phyloP scores from a whole-genome alignment of 768 basidiomycete species.

The Tylopilus vinaceipallidus region DNA sequence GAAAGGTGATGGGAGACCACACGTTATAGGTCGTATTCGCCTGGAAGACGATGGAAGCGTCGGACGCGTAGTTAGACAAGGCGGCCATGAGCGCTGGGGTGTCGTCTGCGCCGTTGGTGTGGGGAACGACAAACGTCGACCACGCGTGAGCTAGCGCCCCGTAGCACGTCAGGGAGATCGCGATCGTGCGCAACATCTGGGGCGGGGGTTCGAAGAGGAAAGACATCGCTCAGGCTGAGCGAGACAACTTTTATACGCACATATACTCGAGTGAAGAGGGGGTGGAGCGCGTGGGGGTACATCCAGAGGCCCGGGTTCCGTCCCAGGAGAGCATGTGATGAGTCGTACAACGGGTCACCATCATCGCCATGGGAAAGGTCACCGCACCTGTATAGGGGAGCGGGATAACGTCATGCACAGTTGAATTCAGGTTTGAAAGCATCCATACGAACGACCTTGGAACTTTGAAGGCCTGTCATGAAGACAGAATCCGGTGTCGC shows the following conservation, averaged over 20 bases:
- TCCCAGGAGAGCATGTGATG: neutral
- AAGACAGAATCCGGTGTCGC: no score
- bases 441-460: no score
- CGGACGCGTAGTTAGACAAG: slow-evolving; percentile 36
- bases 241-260: neutral
- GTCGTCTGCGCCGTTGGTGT: slow-evolving; percentile 48
- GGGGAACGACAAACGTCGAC: slow-evolving; percentile 52
- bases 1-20: slow-evolving; percentile 57
- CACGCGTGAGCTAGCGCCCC: slow-evolving; percentile 35
- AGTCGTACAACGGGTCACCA: neutral
- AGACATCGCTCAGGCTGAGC: no score
- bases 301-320: neutral
- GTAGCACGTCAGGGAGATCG: slow-evolving; percentile 13
- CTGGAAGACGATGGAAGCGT: slow-evolving; percentile 56
- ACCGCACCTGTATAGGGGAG: no score
- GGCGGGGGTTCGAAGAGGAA: no score
- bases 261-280: neutral
- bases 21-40: slow-evolving; percentile 60
- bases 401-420: no score
- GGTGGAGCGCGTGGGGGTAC: no score
- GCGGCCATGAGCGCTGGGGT: slow-evolving; percentile 46
- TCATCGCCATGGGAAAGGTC: slow-evolving; percentile 30
- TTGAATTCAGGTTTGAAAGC: no score
- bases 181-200: neutral
- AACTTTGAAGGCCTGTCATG: no score